Base-by-base conservation (phyloP, 1,284 basidiomycete species). In the Ceratobasidium sp. region DNA sequence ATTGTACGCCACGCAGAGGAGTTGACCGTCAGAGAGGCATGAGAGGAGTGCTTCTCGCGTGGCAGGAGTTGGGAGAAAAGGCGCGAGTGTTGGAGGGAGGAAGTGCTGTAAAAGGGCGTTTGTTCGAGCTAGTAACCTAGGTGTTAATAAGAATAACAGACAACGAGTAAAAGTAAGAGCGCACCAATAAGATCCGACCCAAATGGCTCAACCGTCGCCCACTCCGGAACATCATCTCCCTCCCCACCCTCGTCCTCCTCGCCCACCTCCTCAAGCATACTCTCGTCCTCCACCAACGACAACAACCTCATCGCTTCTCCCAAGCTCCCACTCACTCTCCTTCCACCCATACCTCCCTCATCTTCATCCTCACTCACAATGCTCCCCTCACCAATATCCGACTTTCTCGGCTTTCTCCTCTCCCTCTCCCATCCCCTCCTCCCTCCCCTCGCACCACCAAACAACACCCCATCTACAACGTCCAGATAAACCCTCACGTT, bases 1-100 rank as follows among this genome's bases (percentile, higher is more conserved):
- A 80, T 96, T 96, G 82, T 94, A 95, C 0, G 91, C 90, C 1
- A 85, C 80, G 76, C 94, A 96, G 3, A 95, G 85, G 18, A 94
- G 81, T 77, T 94, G 91, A 0, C 95, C 95, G 1, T 92, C 93
- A 0, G 90, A 86, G 0, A 94, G 83, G 59, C 85, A 82, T n/a
- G 82, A 78, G 8, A 92, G 81, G 73, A 94, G 85, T 11, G 75
- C 21, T 8, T 73, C 66, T 14, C 73, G 73, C 9, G 54, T 16
- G 0, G 55, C 32, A 28, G 73, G 43, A 0, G 82, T 75, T 0
- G 85, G 83, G 2, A 91, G 81, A 16, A 84, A 79, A 0, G 81
- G 76, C 7, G 85, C 82, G 28, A 89, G 83, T 3, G 44, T 9
- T 6, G 76, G 57, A 5, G 2, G 78, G 46, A 1, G 85, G 84